Base-by-base conservation (phyloP, 2,329 filamentous ascomycete species). In the Sordariomycetes sp. region DNA sequence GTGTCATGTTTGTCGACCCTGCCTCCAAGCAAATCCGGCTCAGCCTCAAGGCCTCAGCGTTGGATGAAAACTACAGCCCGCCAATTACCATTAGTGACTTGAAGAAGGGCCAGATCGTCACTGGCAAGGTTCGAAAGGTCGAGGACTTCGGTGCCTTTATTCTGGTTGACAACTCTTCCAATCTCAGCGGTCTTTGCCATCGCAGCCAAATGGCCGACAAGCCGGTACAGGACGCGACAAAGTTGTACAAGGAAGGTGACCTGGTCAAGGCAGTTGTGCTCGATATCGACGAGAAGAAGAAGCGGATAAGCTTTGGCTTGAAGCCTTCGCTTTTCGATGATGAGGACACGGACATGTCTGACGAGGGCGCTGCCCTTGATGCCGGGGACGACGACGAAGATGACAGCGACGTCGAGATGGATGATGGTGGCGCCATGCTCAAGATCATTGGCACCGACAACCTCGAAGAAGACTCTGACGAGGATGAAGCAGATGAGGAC, bases 111-210 rank as follows among this genome's bases (percentile, higher is more conserved):
- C 84, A 94, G 56, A 64, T 87, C 21, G 72, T 98, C 21, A 94
- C 85, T 10, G 92, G 88, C 32, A 94, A 86, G 52, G 77, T 98
- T 36, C 81, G 88, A 47, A 94, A 93, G 58, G 87, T 96, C 3
- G 86, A 94, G 50, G 84, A 94, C 21, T 98, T 88, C 54, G 92
- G 92, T 43, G 90, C 90, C 5, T 98, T 98, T 55, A 83, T 98
- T 46, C 75, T 93, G 28, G 67, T 98, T 15, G 86, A 95, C 55
- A 79, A 82, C 39, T 93, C 88, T 5, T 70, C 75, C 36, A 94
- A 94, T 46, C 77, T 98, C 41, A 94, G 90, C 46, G 92, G 92
- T 41, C 71, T 98, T 8, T 96, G 90, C 55, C 92, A 98, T 56
- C 77, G 84, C 41, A 90, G 79, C 42, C 82, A 98, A 54, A 87